Percentiles rank a stretch among this genome's conserved stretches.
Conservation (phyloP, 192 early-diverging fungal genomes). For the Gryganskiella cystojenkinii region DNA sequence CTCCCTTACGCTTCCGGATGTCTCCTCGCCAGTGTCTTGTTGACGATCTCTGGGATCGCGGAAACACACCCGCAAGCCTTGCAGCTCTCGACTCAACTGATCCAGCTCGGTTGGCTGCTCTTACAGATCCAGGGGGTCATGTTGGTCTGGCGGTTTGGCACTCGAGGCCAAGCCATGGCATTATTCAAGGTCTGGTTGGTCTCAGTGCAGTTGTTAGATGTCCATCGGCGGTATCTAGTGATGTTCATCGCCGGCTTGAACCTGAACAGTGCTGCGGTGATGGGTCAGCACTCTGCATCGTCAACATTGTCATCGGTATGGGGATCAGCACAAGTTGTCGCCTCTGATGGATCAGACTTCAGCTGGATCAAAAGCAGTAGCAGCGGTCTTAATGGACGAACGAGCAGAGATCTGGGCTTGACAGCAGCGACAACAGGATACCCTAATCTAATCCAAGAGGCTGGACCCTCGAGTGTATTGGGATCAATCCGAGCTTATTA, state of each 20-base stretch:
- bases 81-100: slow-evolving; percentile 25
- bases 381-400: neutral
- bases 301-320: neutral
- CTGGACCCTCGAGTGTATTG: neutral
- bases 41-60: slow-evolving; percentile 44
- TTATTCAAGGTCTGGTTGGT: slow-evolving; percentile 42
- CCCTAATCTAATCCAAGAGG: no score
- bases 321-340: no score
- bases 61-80: slow-evolving; percentile 44
- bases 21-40: slow-evolving; percentile 35
- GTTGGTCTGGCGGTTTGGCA: slow-evolving; percentile 31
- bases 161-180: slow-evolving; percentile 4
- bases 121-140: slow-evolving; percentile 32
- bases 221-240: slow-evolving; percentile 26
- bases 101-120: slow-evolving; percentile 41
- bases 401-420: no score
- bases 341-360: neutral
- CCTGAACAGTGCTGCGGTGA: neutral
- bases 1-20: slow-evolving; percentile 43
- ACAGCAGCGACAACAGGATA: no score
- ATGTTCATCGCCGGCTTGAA: neutral
- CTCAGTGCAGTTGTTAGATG: slow-evolving; percentile 26
- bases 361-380: neutral
- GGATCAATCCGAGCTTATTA: slow-evolving; percentile 17
- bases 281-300: neutral